These are phyloP conservation scores for Tarenaya hassleriana DNA, from an alignment of 345 rosid genomes.

Conservation along the genomic window DNA sequence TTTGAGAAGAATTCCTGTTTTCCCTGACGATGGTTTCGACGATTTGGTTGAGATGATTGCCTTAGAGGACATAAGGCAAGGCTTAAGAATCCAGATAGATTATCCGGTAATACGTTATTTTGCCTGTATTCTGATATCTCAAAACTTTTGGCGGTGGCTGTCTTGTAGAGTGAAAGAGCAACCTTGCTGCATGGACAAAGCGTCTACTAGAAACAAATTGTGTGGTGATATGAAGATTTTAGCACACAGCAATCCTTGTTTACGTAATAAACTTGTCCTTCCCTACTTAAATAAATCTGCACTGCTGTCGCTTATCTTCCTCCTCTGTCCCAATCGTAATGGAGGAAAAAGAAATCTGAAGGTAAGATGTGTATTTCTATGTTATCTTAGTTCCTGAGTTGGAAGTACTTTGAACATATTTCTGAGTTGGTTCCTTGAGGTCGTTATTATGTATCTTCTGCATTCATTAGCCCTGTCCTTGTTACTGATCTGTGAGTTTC, in stretches of 20 bases:
- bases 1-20: constrained; percentile 40
- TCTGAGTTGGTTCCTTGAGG: background rate
- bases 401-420: background rate
- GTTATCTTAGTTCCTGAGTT: background rate
- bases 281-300: constrained; percentile 20
- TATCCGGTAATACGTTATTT: background rate
- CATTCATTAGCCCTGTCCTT: constrained; percentile 5
- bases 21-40: constrained; percentile 39
- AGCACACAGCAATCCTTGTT: constrained; percentile 27
- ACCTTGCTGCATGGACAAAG: constrained; percentile 20
- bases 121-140: constrained; percentile 1
- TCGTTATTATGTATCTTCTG: background rate
- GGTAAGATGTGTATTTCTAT: constrained; percentile 15
- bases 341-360: constrained; percentile 17
- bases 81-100: background rate
- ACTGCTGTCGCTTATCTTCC: constrained; percentile 24
- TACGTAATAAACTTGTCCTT: constrained; percentile 17
- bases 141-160: constrained; percentile 11
- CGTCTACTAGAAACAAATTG: constrained; percentile 17
- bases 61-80: constrained; percentile 43
- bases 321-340: constrained; percentile 22
- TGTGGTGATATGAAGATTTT: constrained; percentile 23
- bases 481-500: constrained; percentile 23
- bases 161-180: constrained; percentile 17
- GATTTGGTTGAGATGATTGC: constrained; percentile 44